A percentile compares a stretch with the other conserved stretches of the same genome.
Conservation (phyloP, 805 yeast species). For the Candida vartiovaarae region DNA sequence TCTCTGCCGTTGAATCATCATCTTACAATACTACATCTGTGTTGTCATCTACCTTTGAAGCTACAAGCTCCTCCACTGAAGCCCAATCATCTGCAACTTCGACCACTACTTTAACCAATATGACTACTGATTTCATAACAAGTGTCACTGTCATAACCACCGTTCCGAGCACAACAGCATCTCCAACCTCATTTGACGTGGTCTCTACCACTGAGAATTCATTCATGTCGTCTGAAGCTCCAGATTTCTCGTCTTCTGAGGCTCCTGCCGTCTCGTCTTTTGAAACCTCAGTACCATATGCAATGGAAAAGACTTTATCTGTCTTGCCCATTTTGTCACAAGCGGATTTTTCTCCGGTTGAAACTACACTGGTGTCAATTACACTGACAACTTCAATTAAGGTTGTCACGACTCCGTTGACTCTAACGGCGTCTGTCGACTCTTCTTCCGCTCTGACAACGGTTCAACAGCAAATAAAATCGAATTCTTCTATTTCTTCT, state of each 20-base stretch:
- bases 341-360: too few species aligned
- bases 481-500: background rate
- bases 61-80: background rate
- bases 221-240: too few species aligned
- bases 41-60: constrained; percentile 1
- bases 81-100: background rate
- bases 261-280: too few species aligned
- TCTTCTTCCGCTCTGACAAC: background rate
- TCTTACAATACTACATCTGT: background rate
- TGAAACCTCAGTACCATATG: too few species aligned
- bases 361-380: too few species aligned
- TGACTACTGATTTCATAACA: constrained; percentile 1
- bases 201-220: background rate
- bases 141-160: background rate
- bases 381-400: too few species aligned
- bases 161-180: background rate
- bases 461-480: background rate
- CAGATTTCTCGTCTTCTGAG: too few species aligned
- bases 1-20: too few species aligned
- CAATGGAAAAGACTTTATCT: too few species aligned
- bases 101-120: background rate
- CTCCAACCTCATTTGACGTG: background rate
- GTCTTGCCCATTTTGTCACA: too few species aligned
- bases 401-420: too few species aligned
- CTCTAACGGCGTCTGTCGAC: too few species aligned